phyloP scores from a whole-genome alignment of 2,329 filamentous ascomycete species.

The Arthrobotrys sphaeroides region DNA sequence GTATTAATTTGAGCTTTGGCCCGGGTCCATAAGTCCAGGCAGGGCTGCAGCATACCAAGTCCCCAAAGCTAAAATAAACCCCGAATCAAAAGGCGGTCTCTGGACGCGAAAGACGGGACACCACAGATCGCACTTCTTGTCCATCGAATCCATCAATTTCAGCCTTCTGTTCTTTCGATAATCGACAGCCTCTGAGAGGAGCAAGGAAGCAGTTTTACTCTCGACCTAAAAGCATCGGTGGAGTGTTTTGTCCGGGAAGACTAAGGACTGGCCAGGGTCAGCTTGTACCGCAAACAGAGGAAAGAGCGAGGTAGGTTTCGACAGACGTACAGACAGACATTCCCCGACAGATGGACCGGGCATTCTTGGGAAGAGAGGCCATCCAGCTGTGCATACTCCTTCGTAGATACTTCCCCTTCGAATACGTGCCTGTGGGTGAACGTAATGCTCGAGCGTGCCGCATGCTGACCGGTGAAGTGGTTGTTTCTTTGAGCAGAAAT shows the following conservation, averaged over 20 bases:
- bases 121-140: neutral
- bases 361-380: neutral
- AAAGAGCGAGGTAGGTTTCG: neutral
- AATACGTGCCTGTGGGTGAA: no score
- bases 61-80: conserved; percentile 1
- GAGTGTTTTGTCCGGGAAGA: neutral
- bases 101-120: conserved; percentile 4
- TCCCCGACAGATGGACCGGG: neutral
- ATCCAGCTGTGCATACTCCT: neutral
- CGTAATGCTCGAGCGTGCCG: neutral
- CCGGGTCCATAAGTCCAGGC: neutral
- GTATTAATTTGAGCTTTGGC: conserved; percentile 19
- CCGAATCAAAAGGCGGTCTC: conserved; percentile 5
- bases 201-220: neutral
- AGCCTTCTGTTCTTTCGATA: neutral
- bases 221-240: neutral
- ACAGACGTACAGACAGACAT: neutral
- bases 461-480: neutral
- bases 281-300: conserved; percentile 10
- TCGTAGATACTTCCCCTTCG: no score
- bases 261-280: conserved; percentile 9
- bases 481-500: conserved; percentile 13
- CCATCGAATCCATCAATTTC: neutral
- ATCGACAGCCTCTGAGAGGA: neutral
- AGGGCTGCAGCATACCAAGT: conserved; percentile 20